Evolutionary conservation across 805 yeast genomes (phyloP).

Genomic region (Saccharomycopsis fibuligera): DNA sequence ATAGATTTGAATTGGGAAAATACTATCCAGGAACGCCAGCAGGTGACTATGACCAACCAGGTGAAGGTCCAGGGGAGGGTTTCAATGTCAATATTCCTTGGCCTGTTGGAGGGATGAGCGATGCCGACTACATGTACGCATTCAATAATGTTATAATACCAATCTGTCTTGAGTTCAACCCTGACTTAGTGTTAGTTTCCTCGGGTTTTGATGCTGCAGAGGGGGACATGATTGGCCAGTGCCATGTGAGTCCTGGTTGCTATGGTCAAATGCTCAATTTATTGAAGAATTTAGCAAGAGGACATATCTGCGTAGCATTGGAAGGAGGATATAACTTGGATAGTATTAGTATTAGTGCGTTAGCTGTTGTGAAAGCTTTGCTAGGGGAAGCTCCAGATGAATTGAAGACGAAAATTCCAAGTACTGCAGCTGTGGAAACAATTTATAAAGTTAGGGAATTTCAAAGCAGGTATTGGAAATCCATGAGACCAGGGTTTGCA

Average conservation of each 20-base stretch:
- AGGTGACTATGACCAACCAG: conserved; percentile 76
- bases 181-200: conserved; percentile 87
- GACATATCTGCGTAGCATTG: conserved; percentile 79
- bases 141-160: conserved; percentile 84
- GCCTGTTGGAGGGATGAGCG: conserved; percentile 88
- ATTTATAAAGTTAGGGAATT: conserved; percentile 72
- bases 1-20: conserved; percentile 85
- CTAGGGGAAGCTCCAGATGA: conserved; percentile 94
- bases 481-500: conserved; percentile 61
- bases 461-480: conserved; percentile 86
- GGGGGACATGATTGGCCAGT: conserved; percentile 95
- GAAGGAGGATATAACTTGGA: conserved; percentile 97
- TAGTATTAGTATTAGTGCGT: conserved; percentile 82
- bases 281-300: conserved; percentile 81
- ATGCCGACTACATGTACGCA: conserved; percentile 92
- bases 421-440: conserved; percentile 68
- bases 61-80: conserved; percentile 84
- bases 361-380: conserved; percentile 84
- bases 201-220: conserved; percentile 99
- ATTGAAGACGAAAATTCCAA: conserved; percentile 59
- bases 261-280: conserved; percentile 95
- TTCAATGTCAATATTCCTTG: conserved; percentile 88
- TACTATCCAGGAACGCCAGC: conserved; percentile 92
- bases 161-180: conserved; percentile 78
- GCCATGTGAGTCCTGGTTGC: conserved; percentile 92